Conservation (phyloP, 495 filamentous ascomycete species). For the Neurospora tetraspora region DNA sequence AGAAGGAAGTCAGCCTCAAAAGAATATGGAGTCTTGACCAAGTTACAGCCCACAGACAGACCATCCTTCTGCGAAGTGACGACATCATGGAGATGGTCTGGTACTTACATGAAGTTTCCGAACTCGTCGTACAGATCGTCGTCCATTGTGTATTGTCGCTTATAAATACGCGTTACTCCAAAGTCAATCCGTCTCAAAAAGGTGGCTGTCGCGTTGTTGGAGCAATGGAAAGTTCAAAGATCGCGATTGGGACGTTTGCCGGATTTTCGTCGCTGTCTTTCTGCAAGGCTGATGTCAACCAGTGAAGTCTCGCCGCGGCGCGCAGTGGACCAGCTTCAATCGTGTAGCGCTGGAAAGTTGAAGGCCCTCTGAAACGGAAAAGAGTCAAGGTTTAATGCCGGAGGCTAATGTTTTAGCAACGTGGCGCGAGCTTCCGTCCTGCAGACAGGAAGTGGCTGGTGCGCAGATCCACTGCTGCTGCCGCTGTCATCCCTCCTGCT, state of each 20-base stretch:
- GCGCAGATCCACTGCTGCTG: not conserved
- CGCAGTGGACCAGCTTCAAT: not conserved
- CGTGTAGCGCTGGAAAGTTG: not conserved
- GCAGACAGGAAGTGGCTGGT: not conserved
- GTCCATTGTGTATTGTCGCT: constrained; percentile 20
- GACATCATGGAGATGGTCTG: not conserved
- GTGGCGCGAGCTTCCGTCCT: not conserved
- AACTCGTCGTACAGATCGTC: constrained; percentile 30
- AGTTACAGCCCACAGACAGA: not conserved
- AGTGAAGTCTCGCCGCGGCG: not conserved
- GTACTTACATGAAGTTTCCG: constrained; percentile 26
- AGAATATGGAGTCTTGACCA: not conserved
- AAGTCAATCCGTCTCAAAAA: not conserved
- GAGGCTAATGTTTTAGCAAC: not conserved
- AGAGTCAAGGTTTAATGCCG: not conserved
- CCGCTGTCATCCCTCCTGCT: not conserved
- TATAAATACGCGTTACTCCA: not conserved
- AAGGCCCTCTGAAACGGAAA: not conserved
- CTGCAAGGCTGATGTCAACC: not conserved
- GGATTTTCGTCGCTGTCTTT: not conserved
- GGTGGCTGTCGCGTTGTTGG: not conserved
- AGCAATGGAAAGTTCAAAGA: not conserved
- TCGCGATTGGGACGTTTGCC: not conserved
- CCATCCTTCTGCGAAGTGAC: not conserved
- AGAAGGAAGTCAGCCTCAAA: not conserved